Base-by-base conservation (phyloP, 106 monocot genomes). In the Dendrobium nobile region DNA sequence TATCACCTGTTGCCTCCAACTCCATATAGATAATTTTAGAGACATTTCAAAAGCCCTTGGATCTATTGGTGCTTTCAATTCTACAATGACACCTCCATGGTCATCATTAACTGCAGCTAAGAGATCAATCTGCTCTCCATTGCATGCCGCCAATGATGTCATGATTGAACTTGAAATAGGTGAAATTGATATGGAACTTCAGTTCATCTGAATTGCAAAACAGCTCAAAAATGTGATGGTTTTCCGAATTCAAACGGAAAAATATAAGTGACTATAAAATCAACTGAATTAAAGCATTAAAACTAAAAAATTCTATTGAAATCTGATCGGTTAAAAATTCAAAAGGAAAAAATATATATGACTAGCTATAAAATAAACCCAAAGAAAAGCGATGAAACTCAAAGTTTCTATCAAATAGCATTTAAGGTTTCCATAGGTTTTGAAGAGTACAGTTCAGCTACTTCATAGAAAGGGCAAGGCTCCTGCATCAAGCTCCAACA, bases 1-100 rank as follows among this genome's bases (percentile, higher is more conserved):
- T 77, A 65, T 47, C 54, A 93, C 95, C 91, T 91, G 86, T 28
- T 89, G 85, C 82, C 82, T 89, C 95, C 95, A 96, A 79, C 81
- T 55, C 13, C 79, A 79, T 20, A 93, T 37, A 27, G 91, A 93
- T 47, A 83, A 86, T 84, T 80, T 87, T 78, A 93, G 81, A 26
- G 89, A 89, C 75, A 88, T 84, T 59, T 37, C 59, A 72, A 96
- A 96, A 58, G 76, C 77, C 16, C 10, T 20, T 43, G 93, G 72
- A 80, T 93, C 85, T 85, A 96, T 87, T 28, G 93, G 84, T 7
- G 33, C 65, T 64, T 86, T 87, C 80, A 96, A 68, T 84, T 96
- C 93, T 55, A 96, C 84, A 64, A 96, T 88, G 28, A 96, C 87
- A 59, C 95, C 95, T 81, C 88, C 91, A 85, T 93, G 83, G 43